Evolutionary conservation across 495 filamentous ascomycete species (phyloP).

Genomic region (Hypoxylon rickii): DNA sequence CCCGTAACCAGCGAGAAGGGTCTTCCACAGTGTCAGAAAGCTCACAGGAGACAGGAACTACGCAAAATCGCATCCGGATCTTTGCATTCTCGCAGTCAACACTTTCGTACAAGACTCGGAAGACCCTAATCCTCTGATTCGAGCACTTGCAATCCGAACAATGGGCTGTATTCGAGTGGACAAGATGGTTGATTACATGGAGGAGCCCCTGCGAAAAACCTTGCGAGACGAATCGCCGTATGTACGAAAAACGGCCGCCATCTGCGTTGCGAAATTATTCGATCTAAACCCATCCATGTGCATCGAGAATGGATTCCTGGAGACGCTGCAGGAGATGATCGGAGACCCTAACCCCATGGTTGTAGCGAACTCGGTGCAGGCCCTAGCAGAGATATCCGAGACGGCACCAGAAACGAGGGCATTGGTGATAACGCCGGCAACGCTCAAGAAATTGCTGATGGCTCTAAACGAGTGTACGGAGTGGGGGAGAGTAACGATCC

Average conservation of each 20-base stretch:
- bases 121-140: conserved; percentile 95
- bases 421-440: conserved; percentile 75
- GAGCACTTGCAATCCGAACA: conserved; percentile 94
- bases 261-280: conserved; percentile 97
- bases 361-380: conserved; percentile 94
- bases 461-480: conserved; percentile 98
- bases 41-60: conserved; percentile 75
- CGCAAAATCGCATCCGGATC: conserved; percentile 97
- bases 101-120: conserved; percentile 99
- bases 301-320: conserved; percentile 94
- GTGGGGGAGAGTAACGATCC: conserved; percentile 96
- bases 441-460: conserved; percentile 93
- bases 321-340: conserved; percentile 94
- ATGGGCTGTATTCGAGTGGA: conserved; percentile 99
- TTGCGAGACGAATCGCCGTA: conserved; percentile 97
- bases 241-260: conserved; percentile 96
- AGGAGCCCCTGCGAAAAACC: conserved; percentile 95
- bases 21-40: no score
- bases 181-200: conserved; percentile 99
- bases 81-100: conserved; percentile 98
- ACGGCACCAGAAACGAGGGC: conserved; percentile 88
- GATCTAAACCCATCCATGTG: conserved; percentile 90
- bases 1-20: no score
- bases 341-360: conserved; percentile 99
- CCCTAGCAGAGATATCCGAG: conserved; percentile 88